Conservation (phyloP, 2,329 filamentous ascomycete species). For the Fusarium continuum region DNA sequence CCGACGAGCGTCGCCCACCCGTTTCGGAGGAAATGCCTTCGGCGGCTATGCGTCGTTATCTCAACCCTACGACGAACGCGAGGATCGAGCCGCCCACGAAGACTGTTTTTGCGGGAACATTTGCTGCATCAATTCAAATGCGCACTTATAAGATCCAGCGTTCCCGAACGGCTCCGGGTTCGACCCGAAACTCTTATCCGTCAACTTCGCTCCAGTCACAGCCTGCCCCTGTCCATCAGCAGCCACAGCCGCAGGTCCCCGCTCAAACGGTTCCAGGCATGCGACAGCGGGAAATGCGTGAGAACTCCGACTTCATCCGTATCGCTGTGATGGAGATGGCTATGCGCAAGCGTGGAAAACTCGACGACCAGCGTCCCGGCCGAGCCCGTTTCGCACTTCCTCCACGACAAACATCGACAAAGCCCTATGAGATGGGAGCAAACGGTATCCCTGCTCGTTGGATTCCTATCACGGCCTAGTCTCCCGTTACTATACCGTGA, state of each 20-base stretch:
- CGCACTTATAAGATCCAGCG: conserved; percentile 72
- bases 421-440: conserved; percentile 64
- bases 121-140: conserved; percentile 76
- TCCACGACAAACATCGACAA: conserved; percentile 64
- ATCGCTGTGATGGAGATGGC: conserved; percentile 78
- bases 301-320: conserved; percentile 76
- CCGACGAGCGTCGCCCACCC: conserved; percentile 72
- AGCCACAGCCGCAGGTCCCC: conserved; percentile 47
- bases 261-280: conserved; percentile 54
- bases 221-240: conserved; percentile 44
- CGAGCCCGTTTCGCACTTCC: conserved; percentile 75
- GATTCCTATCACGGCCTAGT: conserved; percentile 53
- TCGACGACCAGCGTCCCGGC: conserved; percentile 72
- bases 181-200: conserved; percentile 47
- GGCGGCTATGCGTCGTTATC: conserved; percentile 71
- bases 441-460: conserved; percentile 69
- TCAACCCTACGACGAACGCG: conserved; percentile 67
- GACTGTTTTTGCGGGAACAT: conserved; percentile 51
- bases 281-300: conserved; percentile 73
- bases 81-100: conserved; percentile 46
- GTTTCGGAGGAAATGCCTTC: conserved; percentile 71
- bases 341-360: conserved; percentile 72
- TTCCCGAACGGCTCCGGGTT: conserved; percentile 52
- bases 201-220: conserved; percentile 43
- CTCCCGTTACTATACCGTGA: conserved; percentile 3